phyloP scores from a whole-genome alignment of 2,329 filamentous ascomycete species.

The Chalaropsis ovoidea region DNA sequence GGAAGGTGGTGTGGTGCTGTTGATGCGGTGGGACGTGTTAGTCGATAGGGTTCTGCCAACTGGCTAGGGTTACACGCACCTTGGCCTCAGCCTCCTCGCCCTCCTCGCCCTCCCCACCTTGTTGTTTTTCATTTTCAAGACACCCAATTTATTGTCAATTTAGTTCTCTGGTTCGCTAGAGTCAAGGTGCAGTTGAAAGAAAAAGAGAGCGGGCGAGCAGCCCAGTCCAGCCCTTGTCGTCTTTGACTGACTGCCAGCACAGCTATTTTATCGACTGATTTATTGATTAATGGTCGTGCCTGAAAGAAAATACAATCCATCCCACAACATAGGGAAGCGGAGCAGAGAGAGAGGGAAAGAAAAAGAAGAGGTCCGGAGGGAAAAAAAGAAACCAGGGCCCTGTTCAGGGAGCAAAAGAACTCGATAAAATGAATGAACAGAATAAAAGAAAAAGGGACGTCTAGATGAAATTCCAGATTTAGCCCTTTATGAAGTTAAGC shows the following conservation, averaged over 20 bases:
- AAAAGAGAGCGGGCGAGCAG: no score
- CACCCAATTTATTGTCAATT: not conserved
- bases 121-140: no score
- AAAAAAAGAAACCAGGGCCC: not conserved
- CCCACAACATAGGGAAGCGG: no score
- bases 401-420: not conserved
- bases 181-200: no score
- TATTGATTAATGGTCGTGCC: no score
- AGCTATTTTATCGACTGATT: no score
- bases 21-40: not conserved
- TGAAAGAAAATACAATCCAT: no score
- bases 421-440: not conserved
- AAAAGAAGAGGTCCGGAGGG: not conserved
- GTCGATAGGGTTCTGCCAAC: not conserved
- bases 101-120: not conserved
- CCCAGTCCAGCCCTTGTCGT: no score
- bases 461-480: constrained; percentile 9
- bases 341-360: not conserved
- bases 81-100: not conserved
- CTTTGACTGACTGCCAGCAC: no score
- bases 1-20: not conserved
- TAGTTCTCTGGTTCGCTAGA: no score
- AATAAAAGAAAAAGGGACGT: constrained; percentile 3
- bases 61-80: not conserved
- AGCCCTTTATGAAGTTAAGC: not conserved